A percentile compares a stretch with the other conserved stretches of the same genome.
Conservation (phyloP, 768 basidiomycete genomes). For the Clathrus columnatus region DNA sequence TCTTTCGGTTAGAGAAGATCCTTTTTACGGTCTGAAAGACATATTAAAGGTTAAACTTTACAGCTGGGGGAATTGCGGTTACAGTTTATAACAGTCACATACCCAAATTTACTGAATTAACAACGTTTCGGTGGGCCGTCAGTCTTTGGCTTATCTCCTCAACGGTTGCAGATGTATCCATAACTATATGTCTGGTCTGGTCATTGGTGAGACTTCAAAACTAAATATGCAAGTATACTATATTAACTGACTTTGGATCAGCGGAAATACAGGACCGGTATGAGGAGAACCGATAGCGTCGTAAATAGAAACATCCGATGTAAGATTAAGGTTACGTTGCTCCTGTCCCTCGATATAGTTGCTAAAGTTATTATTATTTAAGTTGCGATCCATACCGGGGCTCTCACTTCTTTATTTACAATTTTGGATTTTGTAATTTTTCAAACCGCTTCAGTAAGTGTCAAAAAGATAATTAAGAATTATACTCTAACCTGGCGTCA, state of each 20-base stretch:
- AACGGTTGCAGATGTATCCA: conserved; percentile 38
- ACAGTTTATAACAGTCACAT: conserved; percentile 24
- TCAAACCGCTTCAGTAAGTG: conserved; percentile 9
- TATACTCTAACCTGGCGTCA: too few species aligned
- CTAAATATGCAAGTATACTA: background rate
- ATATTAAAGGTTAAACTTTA: too few species aligned
- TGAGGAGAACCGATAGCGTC: conserved; percentile 27
- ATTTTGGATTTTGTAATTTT: conserved; percentile 24
- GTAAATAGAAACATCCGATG: conserved; percentile 30
- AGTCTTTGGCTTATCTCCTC: conserved; percentile 39
- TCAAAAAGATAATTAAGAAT: background rate
- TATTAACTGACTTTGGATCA: conserved; percentile 13
- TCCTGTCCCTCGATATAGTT: background rate
- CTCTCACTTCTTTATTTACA: conserved; percentile 30
- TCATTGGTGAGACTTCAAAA: conserved; percentile 29
- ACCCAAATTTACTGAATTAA: conserved; percentile 26
- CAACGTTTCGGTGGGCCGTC: conserved; percentile 24
- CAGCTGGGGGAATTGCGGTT: conserved; percentile 29
- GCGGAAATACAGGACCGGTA: conserved; percentile 29
- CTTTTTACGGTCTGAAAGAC: too few species aligned
- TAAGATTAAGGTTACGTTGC: conserved; percentile 8
- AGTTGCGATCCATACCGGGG: conserved; percentile 27
- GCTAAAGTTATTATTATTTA: background rate
- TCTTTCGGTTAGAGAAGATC: background rate
- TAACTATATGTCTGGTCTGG: conserved; percentile 34